Base-by-base conservation (phyloP, 768 basidiomycete genomes). In the Filobasidium floriforme region DNA sequence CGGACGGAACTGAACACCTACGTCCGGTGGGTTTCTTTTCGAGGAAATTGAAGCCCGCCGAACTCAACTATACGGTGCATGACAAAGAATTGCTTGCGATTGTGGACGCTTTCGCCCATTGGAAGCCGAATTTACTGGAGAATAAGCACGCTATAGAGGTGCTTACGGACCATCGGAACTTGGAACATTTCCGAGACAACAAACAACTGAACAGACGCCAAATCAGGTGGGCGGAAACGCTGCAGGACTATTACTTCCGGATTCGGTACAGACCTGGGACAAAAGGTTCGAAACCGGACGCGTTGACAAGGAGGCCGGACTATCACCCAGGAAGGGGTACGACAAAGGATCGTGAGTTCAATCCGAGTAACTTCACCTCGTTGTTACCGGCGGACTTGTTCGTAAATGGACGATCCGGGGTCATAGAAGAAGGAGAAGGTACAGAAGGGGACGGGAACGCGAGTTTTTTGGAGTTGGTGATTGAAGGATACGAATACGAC, bases 31-130 rank as follows among this genome's bases (percentile, higher is more conserved):
- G 63, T 7, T 68, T 72, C 51, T 60, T 32, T 18, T 72, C 71
- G 51, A 29, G 71, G 9, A 62, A 63, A 41, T 59, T 72, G 32
- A 71, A 66, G 12, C 40, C 68, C 0, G 72, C 80, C 0, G 80
- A 86, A 69, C 32, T 72, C 1, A 85, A 84, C 29, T 85, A 85
- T 66, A 74, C 82, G 15, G 80, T 82, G 22, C 79, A 84, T 65
- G 80, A 86, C 66, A 81, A 82, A 68, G 84, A 85, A 74, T 72
- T 84, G 15, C 75, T 84, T 0, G 82, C 81, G 0, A 79, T 85
- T 55, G 72, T 84, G n/a, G 40, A 73, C 32, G 76, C 77, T 0
- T 62, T 72, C 29, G 22, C 22, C 19, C 37, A 63, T 37, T 70
- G 66, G 60, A 40, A 64, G 24, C 69, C 65, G 19, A 24, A 41